phyloP scores from a whole-genome alignment of 2,329 filamentous ascomycete genomes.

The Epichloe gansuensis region DNA sequence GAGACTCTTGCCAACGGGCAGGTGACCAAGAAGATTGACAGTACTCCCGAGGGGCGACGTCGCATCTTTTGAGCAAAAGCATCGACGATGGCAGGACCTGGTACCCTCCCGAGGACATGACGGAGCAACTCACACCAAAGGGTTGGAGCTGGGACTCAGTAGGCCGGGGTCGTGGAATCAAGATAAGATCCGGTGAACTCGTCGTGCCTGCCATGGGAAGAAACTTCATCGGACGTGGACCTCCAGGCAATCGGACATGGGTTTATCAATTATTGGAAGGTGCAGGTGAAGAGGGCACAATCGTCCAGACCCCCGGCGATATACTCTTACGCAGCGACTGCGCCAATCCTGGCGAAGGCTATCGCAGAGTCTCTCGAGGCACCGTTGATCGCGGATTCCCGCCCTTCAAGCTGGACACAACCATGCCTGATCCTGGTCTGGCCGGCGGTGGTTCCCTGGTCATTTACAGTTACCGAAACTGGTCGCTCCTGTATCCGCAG shows the following conservation, averaged over 20 bases:
- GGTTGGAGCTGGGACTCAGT: slow-evolving; percentile 12
- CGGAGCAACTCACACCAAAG: slow-evolving; percentile 10
- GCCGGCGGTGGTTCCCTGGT: slow-evolving; percentile 5
- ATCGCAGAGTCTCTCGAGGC: slow-evolving; percentile 9
- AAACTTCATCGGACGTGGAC: slow-evolving; percentile 14
- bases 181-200: slow-evolving; percentile 10
- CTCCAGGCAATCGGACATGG: slow-evolving; percentile 12
- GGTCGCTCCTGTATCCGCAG: rapidly evolving
- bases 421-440: slow-evolving; percentile 9
- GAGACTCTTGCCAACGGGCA: slow-evolving; percentile 11
- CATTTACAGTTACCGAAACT: slow-evolving; percentile 4
- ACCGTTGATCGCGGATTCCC: slow-evolving; percentile 5
- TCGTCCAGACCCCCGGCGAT: slow-evolving; percentile 10
- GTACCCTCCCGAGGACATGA: slow-evolving; percentile 13
- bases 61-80: slow-evolving; percentile 14
- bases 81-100: slow-evolving; percentile 15
- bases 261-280: slow-evolving; percentile 7
- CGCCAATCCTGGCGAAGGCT: slow-evolving; percentile 3
- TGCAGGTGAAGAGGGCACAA: slow-evolving; percentile 10
- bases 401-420: slow-evolving; percentile 7
- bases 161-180: slow-evolving; percentile 14
- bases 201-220: slow-evolving; percentile 12
- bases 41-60: slow-evolving; percentile 12
- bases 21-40: slow-evolving; percentile 11
- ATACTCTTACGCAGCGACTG: slow-evolving; percentile 11